Conservation (phyloP, 305 asterid species). For the Lippia alba region DNA sequence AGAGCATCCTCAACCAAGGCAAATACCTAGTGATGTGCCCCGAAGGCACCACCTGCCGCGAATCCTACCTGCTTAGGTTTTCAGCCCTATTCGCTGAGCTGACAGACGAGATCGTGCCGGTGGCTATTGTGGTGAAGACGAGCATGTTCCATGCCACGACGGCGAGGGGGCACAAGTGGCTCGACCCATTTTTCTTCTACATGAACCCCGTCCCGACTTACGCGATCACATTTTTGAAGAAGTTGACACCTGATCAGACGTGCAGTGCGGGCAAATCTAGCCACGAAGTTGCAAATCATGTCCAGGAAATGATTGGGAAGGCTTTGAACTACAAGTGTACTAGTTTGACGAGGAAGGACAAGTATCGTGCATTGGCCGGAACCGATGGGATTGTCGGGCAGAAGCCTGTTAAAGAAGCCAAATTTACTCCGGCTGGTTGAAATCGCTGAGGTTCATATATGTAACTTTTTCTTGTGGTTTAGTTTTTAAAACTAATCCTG, state of each 20-base stretch:
- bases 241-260: constrained; percentile 35
- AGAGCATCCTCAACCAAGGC: constrained; percentile 29
- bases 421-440: too few relatives aligned
- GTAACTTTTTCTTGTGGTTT: too few relatives aligned
- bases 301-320: constrained; percentile 43
- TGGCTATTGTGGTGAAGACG: constrained; percentile 32
- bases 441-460: too few relatives aligned
- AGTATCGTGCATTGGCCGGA: constrained; percentile 47
- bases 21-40: constrained; percentile 43
- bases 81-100: constrained; percentile 49
- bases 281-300: constrained; percentile 46
- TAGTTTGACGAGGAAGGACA: constrained; percentile 50
- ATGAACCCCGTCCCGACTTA: constrained; percentile 45
- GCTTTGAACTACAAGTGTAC: constrained; percentile 40
- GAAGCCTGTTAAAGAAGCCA: constrained; percentile 9
- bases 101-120: constrained; percentile 46
- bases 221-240: constrained; percentile 44
- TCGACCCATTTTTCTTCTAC: constrained; percentile 46
- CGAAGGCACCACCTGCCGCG: constrained; percentile 57
- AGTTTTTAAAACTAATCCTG: too few relatives aligned
- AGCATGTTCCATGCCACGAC: constrained; percentile 49
- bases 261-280: constrained; percentile 41
- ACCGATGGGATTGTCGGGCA: constrained; percentile 44
- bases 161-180: constrained; percentile 50
- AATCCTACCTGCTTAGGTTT: constrained; percentile 51